Evolutionary conservation across 768 basidiomycete species (phyloP).

Genomic region (Boletales sp.): DNA sequence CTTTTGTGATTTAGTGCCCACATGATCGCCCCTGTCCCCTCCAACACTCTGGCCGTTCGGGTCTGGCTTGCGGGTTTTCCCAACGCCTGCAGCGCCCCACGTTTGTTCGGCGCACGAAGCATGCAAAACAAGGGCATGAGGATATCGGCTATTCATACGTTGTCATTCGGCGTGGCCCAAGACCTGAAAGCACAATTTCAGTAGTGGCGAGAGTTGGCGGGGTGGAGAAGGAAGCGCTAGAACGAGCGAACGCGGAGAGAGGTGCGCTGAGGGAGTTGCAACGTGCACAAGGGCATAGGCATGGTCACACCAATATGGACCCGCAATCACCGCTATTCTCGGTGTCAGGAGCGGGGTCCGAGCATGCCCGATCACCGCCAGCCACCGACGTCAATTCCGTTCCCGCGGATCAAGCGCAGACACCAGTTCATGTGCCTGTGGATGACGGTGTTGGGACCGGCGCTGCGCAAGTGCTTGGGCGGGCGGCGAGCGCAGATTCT

Average conservation of each 20-base stretch:
- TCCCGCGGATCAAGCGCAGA: conserved; percentile 19
- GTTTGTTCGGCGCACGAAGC: conserved; percentile 86
- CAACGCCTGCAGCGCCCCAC: conserved; percentile 85
- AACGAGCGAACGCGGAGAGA: conserved; percentile 19
- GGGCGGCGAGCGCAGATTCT: conserved; percentile 15
- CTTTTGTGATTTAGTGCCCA: conserved; percentile 60
- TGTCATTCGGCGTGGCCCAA: conserved; percentile 73
- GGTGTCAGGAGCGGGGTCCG: conserved; percentile 7
- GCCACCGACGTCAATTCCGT: conserved; percentile 17
- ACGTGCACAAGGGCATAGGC: conserved; percentile 16
- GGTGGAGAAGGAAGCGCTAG: conserved; percentile 28
- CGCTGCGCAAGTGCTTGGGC: conserved; percentile 14
- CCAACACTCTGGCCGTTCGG: conserved; percentile 47
- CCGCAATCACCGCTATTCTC: conserved; percentile 27
- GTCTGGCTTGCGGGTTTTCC: conserved; percentile 74
- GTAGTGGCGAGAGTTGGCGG: conserved; percentile 27
- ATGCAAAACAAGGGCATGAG: conserved; percentile 80
- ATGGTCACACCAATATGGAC: conserved; percentile 12
- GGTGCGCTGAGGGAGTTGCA: conserved; percentile 24
- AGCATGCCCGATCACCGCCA: conserved; percentile 12
- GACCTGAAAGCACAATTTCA: conserved; percentile 42
- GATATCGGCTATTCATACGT: conserved; percentile 89
- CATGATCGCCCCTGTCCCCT: conserved; percentile 87
- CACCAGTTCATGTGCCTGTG: conserved; percentile 14
- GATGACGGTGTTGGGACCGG: conserved; percentile 16